phyloP scores from a whole-genome alignment of 805 yeast genomes.

The Candida broadrunensis region DNA sequence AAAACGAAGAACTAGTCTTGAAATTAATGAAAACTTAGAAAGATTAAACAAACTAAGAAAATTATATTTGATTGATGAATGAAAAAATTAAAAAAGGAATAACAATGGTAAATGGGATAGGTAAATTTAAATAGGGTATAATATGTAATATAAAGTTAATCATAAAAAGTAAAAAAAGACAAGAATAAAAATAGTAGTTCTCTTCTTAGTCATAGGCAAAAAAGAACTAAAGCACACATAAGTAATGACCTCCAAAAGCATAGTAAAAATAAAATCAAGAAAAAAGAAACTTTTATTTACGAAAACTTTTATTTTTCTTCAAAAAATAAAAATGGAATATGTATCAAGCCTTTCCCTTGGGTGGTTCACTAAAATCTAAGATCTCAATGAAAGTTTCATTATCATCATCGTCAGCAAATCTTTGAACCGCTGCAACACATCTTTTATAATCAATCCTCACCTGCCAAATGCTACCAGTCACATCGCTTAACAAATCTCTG shows the following conservation, averaged over 20 bases:
- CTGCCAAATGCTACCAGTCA: conserved; percentile 90
- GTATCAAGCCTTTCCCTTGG: not conserved
- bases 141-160: not conserved
- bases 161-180: not conserved
- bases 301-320: too few relatives aligned
- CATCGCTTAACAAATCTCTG: conserved; percentile 68
- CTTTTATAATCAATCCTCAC: conserved; percentile 80
- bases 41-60: conserved; percentile 31
- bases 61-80: conserved; percentile 22
- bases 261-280: too few relatives aligned
- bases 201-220: not conserved
- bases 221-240: too few relatives aligned
- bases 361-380: conserved; percentile 63
- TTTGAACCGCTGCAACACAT: conserved; percentile 89
- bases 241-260: too few relatives aligned
- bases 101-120: not conserved
- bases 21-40: conserved; percentile 31
- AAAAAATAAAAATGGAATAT: too few relatives aligned
- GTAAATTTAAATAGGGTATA: not conserved
- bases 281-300: too few relatives aligned
- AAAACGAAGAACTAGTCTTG: conserved; percentile 21
- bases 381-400: conserved; percentile 75
- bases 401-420: conserved; percentile 46
- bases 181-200: too few relatives aligned
- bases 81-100: not conserved